Conservation (phyloP, 2,329 filamentous ascomycete genomes). For the Chaetomiaceae sp. region DNA sequence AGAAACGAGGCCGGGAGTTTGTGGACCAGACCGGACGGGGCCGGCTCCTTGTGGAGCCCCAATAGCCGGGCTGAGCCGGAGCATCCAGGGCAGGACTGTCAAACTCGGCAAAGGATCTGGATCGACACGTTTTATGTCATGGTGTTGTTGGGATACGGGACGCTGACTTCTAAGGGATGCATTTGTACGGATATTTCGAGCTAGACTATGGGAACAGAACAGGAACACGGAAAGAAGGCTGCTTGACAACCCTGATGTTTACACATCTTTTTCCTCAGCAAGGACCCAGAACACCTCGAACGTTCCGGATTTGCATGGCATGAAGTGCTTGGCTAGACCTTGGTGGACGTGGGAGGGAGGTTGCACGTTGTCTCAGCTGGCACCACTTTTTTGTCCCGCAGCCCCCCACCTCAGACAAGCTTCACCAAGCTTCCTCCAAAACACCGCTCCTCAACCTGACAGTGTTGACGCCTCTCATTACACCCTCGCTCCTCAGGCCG, state of each 20-base stretch:
- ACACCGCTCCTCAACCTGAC: neutral
- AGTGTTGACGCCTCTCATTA: neutral
- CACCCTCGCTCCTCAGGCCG: neutral
- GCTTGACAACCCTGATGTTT: neutral
- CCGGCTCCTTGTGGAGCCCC: constrained; percentile 12
- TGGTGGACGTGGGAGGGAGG: neutral
- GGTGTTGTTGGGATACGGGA: neutral
- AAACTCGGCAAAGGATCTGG: constrained; percentile 4
- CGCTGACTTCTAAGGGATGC: no score
- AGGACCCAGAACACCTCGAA: neutral
- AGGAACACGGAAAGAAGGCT: neutral
- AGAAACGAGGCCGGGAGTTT: neutral
- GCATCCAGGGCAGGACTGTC: neutral
- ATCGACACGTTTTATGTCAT: neutral
- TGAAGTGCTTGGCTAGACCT: no score
- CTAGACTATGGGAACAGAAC: neutral
- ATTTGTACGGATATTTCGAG: no score
- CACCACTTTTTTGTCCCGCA: constrained; percentile 24
- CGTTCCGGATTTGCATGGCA: no score
- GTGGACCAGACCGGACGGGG: constrained; percentile 4
- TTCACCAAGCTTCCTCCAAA: neutral
- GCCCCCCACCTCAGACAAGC: constrained; percentile 5
- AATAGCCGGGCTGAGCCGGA: constrained; percentile 14
- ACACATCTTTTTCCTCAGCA: neutral
- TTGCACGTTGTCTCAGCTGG: neutral